A percentile compares a stretch with the other conserved stretches of the same genome.
Conservation (phyloP, 352 stramenopile species). For the Phytophthora capsici region DNA sequence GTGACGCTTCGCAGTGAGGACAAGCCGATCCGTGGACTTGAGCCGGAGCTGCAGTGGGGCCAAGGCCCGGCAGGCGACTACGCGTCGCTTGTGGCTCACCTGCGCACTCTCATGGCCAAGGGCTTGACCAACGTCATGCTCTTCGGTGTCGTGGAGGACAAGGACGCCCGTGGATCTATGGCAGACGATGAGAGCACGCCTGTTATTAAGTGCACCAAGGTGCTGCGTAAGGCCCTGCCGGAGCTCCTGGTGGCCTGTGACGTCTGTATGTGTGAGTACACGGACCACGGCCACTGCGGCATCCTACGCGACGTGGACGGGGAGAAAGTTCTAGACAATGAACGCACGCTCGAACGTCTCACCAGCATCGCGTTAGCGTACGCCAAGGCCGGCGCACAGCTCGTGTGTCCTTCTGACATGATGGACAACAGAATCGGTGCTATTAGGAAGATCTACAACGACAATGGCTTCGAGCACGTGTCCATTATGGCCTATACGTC, state of each 20-base stretch:
- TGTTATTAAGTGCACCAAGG: slow-evolving; percentile 76
- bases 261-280: slow-evolving; percentile 93
- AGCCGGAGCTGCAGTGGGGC: slow-evolving; percentile 89
- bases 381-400: slow-evolving; percentile 96
- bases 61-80: slow-evolving; percentile 66
- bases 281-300: slow-evolving; percentile 88
- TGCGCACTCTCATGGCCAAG: slow-evolving; percentile 74
- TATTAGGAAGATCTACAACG: slow-evolving; percentile 96
- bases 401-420: slow-evolving; percentile 97
- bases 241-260: slow-evolving; percentile 87
- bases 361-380: slow-evolving; percentile 95
- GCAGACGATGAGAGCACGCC: slow-evolving; percentile 78
- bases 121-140: slow-evolving; percentile 88
- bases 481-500: slow-evolving; percentile 99
- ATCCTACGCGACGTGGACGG: slow-evolving; percentile 89
- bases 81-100: slow-evolving; percentile 73
- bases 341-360: slow-evolving; percentile 96
- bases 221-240: slow-evolving; percentile 67
- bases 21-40: slow-evolving; percentile 76
- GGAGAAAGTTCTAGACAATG: slow-evolving; percentile 97
- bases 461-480: slow-evolving; percentile 97
- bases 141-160: slow-evolving; percentile 88
- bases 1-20: slow-evolving; percentile 78
- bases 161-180: slow-evolving; percentile 79
- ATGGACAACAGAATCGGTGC: slow-evolving; percentile 98